Evolutionary conservation across 306 rosid genomes (phyloP).

Genomic region (Glycine latifolia): DNA sequence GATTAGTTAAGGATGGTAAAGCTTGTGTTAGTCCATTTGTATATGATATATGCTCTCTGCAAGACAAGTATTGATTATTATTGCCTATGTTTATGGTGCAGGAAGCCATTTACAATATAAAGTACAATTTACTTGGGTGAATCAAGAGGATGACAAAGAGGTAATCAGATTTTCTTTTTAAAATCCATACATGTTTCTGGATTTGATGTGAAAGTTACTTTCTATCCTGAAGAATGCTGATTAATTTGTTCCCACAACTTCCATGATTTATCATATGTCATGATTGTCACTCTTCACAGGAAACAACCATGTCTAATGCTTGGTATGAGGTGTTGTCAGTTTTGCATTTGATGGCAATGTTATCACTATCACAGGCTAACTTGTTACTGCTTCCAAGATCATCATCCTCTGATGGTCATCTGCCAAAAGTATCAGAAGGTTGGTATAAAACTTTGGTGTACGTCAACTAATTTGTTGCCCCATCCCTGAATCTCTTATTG

Average conservation of each 20-base stretch:
- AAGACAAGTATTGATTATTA: slow-evolving; percentile 39
- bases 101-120: slow-evolving; percentile 95
- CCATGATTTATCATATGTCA: slow-evolving; percentile 23
- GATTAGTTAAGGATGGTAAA: slow-evolving; percentile 84
- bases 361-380: slow-evolving; percentile 87
- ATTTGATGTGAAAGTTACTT: slow-evolving; percentile 41
- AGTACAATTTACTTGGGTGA: slow-evolving; percentile 88
- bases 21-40: slow-evolving; percentile 20
- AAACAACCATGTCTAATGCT: slow-evolving; percentile 82
- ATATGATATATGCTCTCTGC: slow-evolving; percentile 41
- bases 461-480: background rate
- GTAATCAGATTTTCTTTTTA: slow-evolving; percentile 44
- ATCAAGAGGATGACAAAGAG: slow-evolving; percentile 97
- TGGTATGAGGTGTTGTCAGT: slow-evolving; percentile 98
- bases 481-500: background rate
- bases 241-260: background rate
- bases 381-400: slow-evolving; percentile 96
- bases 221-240: slow-evolving; percentile 38
- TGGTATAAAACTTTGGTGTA: slow-evolving; percentile 27
- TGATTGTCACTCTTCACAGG: slow-evolving; percentile 64
- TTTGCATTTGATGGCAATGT: slow-evolving; percentile 93
- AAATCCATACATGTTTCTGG: slow-evolving; percentile 24
- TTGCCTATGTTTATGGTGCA: slow-evolving; percentile 52
- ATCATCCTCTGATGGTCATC: slow-evolving; percentile 85
- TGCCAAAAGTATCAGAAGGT: slow-evolving; percentile 94